Evolutionary conservation across 192 early-diverging fungal species (phyloP).

Genomic region (Coemansia sp.): DNA sequence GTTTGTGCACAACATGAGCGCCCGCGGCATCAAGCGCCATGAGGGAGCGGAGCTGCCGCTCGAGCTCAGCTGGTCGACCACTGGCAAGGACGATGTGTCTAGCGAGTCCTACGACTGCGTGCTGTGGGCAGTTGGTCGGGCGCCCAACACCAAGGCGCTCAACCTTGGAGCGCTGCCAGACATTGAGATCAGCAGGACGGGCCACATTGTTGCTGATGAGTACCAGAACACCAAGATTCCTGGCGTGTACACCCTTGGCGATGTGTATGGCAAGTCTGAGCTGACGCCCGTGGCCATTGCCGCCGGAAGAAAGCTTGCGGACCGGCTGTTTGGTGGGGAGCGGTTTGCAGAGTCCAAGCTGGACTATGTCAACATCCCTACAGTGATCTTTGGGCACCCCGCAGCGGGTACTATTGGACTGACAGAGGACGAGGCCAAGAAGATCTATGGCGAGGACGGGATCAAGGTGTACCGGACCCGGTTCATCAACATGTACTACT

Average conservation of each 20-base stretch:
- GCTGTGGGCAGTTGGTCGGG: slow-evolving; percentile 89
- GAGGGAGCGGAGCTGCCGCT: slow-evolving; percentile 57
- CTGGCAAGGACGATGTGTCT: slow-evolving; percentile 14
- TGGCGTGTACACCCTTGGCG: slow-evolving; percentile 87
- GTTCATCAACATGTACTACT: slow-evolving; percentile 92
- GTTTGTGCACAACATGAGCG: slow-evolving; percentile 67
- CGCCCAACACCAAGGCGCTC: slow-evolving; percentile 70
- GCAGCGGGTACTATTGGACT: slow-evolving; percentile 86
- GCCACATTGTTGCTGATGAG: slow-evolving; percentile 80
- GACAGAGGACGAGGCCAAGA: slow-evolving; percentile 76
- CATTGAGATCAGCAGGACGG: slow-evolving; percentile 62
- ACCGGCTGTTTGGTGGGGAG: slow-evolving; percentile 86
- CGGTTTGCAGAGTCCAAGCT: slow-evolving; percentile 73
- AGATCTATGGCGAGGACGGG: slow-evolving; percentile 70
- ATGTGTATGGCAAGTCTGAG: slow-evolving; percentile 87
- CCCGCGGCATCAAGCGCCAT: slow-evolving; percentile 62
- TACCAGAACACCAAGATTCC: slow-evolving; percentile 76
- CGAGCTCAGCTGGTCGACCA: slow-evolving; percentile 45
- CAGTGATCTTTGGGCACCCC: slow-evolving; percentile 94
- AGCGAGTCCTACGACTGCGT: slow-evolving; percentile 74
- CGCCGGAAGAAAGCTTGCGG: slow-evolving; percentile 83
- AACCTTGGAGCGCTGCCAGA: slow-evolving; percentile 63
- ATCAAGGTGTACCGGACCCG: slow-evolving; percentile 84
- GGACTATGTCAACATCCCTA: slow-evolving; percentile 92
- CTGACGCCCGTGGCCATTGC: slow-evolving; percentile 98